Percentiles rank a stretch among this genome's conserved stretches.
Evolutionary conservation across 176 grass and related monocot genomes (phyloP).

Genomic region (Pontederia paniculata): DNA sequence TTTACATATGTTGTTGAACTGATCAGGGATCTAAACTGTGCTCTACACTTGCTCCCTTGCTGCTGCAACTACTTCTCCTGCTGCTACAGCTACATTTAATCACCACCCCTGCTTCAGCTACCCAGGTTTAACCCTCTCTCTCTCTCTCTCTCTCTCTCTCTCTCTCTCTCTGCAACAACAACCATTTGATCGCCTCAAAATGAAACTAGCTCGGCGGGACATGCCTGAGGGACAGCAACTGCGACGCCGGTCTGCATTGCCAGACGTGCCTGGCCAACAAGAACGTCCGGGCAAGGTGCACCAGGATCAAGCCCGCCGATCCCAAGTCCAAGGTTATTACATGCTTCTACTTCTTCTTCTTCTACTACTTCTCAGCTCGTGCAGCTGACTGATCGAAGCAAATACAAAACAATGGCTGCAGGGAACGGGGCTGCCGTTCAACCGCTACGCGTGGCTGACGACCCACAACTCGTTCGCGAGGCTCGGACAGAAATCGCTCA

Average conservation of each 20-base stretch:
- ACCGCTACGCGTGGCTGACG: conserved; percentile 89
- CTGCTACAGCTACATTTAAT: background rate
- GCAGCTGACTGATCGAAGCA: too few species aligned
- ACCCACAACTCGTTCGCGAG: conserved; percentile 94
- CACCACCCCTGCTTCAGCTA: background rate
- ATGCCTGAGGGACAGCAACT: conserved; percentile 50
- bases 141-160: background rate
- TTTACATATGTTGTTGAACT: too few species aligned
- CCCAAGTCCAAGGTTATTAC: conserved; percentile 49
- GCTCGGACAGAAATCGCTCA: conserved; percentile 43
- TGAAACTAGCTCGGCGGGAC: conserved; percentile 33
- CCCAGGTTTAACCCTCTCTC: background rate
- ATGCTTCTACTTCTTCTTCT: background rate
- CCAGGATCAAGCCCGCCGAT: conserved; percentile 58
- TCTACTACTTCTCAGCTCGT: background rate
- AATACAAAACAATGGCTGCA: conserved; percentile 3
- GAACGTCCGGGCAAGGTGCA: conserved; percentile 60
- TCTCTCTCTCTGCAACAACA: background rate
- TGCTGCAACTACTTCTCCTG: background rate
- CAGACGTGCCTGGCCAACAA: conserved; percentile 67
- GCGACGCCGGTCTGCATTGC: conserved; percentile 75
- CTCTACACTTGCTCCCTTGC: background rate
- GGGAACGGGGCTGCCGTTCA: conserved; percentile 63
- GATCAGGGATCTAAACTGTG: background rate
- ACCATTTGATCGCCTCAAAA: too few species aligned